These are phyloP conservation scores for Trypanosoma caninum DNA, from an alignment of 208 protist species.

Conservation along the genomic window DNA sequence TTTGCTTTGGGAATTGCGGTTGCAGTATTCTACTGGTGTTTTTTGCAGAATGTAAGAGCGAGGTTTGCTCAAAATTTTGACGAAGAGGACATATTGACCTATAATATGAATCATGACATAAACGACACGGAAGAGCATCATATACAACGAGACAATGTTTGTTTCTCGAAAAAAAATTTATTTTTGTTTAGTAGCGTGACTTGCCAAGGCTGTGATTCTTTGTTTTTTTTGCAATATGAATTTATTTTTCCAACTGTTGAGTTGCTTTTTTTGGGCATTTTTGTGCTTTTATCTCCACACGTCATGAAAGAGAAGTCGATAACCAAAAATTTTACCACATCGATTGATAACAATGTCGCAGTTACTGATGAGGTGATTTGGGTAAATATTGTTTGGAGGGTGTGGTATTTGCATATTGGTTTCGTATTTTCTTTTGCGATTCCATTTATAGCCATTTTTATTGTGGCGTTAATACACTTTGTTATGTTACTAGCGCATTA, in stretches of 20 bases:
- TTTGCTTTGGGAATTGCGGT: slow-evolving; percentile 37
- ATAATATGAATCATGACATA: slow-evolving; percentile 1
- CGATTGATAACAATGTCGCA: background rate
- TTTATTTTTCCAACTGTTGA: slow-evolving; percentile 37
- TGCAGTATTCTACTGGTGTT: slow-evolving; percentile 36
- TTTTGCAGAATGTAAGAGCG: background rate
- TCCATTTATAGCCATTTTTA: slow-evolving; percentile 33
- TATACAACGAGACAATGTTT: too few species aligned
- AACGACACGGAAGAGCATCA: background rate
- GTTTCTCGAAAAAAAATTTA: background rate
- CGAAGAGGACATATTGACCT: background rate
- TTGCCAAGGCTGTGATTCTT: background rate
- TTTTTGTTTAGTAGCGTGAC: background rate
- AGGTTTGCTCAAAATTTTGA: background rate
- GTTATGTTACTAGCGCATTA: slow-evolving; percentile 49
- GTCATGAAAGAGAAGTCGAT: slow-evolving; percentile 34
- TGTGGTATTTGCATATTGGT: slow-evolving; percentile 64
- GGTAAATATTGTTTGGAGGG: slow-evolving; percentile 54
- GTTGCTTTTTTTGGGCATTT: slow-evolving; percentile 60
- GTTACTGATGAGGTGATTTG: slow-evolving; percentile 20
- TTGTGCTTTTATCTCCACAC: slow-evolving; percentile 68
- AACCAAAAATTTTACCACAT: slow-evolving; percentile 14
- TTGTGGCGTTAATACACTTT: slow-evolving; percentile 64
- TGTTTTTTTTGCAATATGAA: slow-evolving; percentile 1
- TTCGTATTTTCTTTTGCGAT: slow-evolving; percentile 53